phyloP scores from a whole-genome alignment of 2,329 filamentous ascomycete species.

The Fusarium neocosmosporiellum region DNA sequence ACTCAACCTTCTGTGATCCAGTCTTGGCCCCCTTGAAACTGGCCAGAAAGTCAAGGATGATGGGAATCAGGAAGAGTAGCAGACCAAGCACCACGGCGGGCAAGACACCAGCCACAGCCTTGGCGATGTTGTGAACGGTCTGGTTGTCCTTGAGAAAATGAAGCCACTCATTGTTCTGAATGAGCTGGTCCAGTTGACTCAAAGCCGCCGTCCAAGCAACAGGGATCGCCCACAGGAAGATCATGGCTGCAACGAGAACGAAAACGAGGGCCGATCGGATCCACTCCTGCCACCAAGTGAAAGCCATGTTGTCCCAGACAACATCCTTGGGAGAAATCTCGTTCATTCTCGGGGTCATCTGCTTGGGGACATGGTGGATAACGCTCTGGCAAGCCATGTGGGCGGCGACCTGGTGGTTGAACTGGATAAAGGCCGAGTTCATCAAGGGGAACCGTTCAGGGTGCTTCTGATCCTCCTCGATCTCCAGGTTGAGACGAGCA shows the following conservation, averaged over 20 bases:
- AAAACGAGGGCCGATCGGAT: conserved; percentile 75
- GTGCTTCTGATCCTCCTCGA: conserved; percentile 88
- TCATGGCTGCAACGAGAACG: conserved; percentile 75
- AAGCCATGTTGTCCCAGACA: conserved; percentile 96
- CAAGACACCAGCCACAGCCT: conserved; percentile 83
- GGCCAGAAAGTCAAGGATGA: conserved; percentile 80
- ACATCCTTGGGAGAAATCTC: conserved; percentile 95
- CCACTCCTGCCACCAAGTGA: conserved; percentile 94
- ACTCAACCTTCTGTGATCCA: conserved; percentile 79
- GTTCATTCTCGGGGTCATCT: conserved; percentile 93
- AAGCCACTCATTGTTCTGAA: conserved; percentile 75
- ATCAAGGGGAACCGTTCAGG: conserved; percentile 89
- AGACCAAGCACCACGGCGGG: conserved; percentile 82
- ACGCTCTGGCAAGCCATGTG: conserved; percentile 98
- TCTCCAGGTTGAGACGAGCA: conserved; percentile 89
- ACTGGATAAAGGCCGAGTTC: conserved; percentile 98
- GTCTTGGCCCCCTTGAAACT: conserved; percentile 84
- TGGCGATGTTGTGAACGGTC: conserved; percentile 69
- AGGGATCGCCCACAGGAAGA: conserved; percentile 90
- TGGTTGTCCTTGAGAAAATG: conserved; percentile 71
- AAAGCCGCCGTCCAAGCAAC: conserved; percentile 89
- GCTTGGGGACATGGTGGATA: conserved; percentile 89
- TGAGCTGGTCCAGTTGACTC: conserved; percentile 79
- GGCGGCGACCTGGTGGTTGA: conserved; percentile 96
- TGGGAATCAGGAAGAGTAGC: conserved; percentile 82